Evolutionary conservation across 2,329 filamentous ascomycete genomes (phyloP), one percentile per base, ranked within the genome.

Genomic region (Hirsutella rhossiliensis): DNA sequence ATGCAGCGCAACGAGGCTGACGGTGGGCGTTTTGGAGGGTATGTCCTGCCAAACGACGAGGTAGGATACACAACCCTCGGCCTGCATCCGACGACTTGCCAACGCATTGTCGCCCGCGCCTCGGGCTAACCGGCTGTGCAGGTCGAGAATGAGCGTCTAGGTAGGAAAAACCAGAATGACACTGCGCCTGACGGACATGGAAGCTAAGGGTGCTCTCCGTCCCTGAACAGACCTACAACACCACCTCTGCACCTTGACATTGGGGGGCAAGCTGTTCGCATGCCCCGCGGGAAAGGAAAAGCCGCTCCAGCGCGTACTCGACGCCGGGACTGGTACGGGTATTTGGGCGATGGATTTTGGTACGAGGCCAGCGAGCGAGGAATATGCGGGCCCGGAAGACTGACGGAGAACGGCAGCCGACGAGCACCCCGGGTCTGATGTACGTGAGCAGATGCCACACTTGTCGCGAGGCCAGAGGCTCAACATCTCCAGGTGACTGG

Each of bases 241-340:
- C 44, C 56, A 63, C 23, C 47, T 64, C 0, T 62, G 61, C 30
- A 42, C 49, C 0, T 48, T 66, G 12, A 64, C 61, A 0, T 51
- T 62, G 15, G 54, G 57, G 1, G 54, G 55, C 11, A 58, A 56
- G 37, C 52, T 65, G 0, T 57, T 50, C 32, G 36, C 56, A 0
- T 52, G 50, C 2, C 64, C 64, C 0, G 42, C 50, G 4, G 51
- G 45, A 7, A 40, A 11, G 20, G 46, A 56, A 5, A 53, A 41
- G 13, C 52, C 50, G 1, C 40, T 59, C 11, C 41, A 47, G 6
- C 57, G 55, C 4, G 56, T 65, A 8, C 56, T 75, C 1, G 71
- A 75, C 52, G 52, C 69, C 23, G 69, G 69, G n/a, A 72, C 68
- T 2, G 70, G 70, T 0, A 73, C 69, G 3, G 69, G 69, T 17